These are phyloP conservation scores for Coemansia sp. DNA, from an alignment of 192 early-diverging fungal species.

Conservation along the genomic window DNA sequence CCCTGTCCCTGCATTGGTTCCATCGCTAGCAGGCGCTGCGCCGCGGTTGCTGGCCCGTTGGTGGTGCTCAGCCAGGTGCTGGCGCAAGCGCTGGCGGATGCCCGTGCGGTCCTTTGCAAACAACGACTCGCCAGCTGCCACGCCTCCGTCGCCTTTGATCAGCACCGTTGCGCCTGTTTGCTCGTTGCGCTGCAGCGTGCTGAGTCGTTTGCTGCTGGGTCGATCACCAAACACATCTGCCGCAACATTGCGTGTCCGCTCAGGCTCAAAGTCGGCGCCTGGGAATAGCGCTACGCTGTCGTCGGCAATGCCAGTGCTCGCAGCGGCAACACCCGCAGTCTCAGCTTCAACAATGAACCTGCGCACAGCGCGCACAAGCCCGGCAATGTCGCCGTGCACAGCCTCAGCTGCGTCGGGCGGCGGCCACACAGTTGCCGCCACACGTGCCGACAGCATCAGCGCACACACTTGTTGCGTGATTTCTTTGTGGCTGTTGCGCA, in stretches of 20 bases:
- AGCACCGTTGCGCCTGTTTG: constrained; percentile 49
- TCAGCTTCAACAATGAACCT: constrained; percentile 71
- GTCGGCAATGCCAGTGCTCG: constrained; percentile 11
- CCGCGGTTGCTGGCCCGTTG: constrained; percentile 28
- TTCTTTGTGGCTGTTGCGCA: constrained; percentile 69
- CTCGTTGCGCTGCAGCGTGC: constrained; percentile 51
- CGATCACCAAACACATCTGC: background rate
- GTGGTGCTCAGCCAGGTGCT: constrained; percentile 53
- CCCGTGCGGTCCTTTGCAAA: constrained; percentile 48
- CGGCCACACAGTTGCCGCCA: constrained; percentile 86
- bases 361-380: constrained; percentile 71
- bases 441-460: constrained; percentile 76
- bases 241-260: constrained; percentile 14
- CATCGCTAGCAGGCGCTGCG: background rate
- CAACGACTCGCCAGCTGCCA: constrained; percentile 32
- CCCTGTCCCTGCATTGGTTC: background rate
- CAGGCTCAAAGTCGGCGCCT: constrained; percentile 29
- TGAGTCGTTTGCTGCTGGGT: constrained; percentile 20
- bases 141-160: constrained; percentile 24
- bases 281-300: constrained; percentile 45
- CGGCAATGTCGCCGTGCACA: constrained; percentile 71
- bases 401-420: constrained; percentile 75
- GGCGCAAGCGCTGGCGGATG: constrained; percentile 52
- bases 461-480: constrained; percentile 83
- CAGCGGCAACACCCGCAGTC: constrained; percentile 51